Conservation (phyloP, 805 yeast genomes). For the Grigorovia humatica region DNA sequence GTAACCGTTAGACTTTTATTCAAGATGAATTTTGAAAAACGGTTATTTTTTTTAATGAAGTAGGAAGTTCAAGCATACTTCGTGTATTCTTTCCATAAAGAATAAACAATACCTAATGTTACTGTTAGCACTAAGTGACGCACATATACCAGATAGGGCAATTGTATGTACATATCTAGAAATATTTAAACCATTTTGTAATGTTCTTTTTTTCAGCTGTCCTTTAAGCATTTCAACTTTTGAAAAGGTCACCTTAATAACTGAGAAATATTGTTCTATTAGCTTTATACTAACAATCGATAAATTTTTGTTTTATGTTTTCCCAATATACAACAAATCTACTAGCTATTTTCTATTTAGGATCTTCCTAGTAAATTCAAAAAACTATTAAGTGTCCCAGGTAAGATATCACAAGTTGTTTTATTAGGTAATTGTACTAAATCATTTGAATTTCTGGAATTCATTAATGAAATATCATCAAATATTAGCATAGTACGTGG, state of each 20-base stretch:
- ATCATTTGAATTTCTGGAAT: conserved; percentile 51
- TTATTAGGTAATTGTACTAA: conserved; percentile 77
- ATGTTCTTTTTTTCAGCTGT: too few species aligned
- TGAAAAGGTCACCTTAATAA: neutral
- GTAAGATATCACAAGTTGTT: conserved; percentile 74
- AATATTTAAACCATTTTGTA: too few species aligned
- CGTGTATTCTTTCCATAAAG: neutral
- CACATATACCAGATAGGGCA: conserved; percentile 82
- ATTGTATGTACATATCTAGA: conserved; percentile 33
- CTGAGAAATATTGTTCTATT: neutral
- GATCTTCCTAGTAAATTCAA: conserved; percentile 47
- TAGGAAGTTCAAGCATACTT: neutral
- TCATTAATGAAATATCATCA: conserved; percentile 58
- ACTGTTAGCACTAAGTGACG: conserved; percentile 76
- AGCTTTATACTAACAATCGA: conserved; percentile 3
- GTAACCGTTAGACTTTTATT: too few species aligned
- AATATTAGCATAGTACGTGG: conserved; percentile 73
- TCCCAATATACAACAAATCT: too few species aligned
- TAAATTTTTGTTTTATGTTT: too few species aligned
- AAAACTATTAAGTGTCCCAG: conserved; percentile 63
- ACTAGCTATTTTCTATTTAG: conserved; percentile 14
- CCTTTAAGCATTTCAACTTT: neutral
- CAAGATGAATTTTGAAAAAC: too few species aligned
- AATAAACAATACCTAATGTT: conserved; percentile 37
- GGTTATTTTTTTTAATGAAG: too few species aligned